These are phyloP conservation scores for Blastobotrys peoriensis DNA, from an alignment of 805 yeast species.

Conservation along the genomic window DNA sequence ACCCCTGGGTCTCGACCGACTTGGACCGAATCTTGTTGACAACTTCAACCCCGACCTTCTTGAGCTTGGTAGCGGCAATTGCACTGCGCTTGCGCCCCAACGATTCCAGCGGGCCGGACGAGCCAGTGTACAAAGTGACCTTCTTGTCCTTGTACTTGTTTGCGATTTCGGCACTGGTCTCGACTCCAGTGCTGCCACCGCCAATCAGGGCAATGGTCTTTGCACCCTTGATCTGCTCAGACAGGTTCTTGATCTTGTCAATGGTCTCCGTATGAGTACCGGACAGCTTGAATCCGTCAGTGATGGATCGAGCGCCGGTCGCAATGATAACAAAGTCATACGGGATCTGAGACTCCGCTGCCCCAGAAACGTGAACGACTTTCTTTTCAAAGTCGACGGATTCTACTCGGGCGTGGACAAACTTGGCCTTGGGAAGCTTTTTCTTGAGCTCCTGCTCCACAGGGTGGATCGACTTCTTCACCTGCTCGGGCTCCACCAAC, in stretches of 20 bases:
- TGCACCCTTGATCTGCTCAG: conserved; percentile 30
- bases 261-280: conserved; percentile 8
- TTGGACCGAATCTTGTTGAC: conserved; percentile 8
- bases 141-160: conserved; percentile 34
- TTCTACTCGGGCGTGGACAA: conserved; percentile 14
- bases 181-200: conserved; percentile 50
- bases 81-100: conserved; percentile 12
- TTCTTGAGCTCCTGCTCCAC: not conserved
- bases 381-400: conserved; percentile 12
- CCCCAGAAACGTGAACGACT: conserved; percentile 6
- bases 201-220: conserved; percentile 43
- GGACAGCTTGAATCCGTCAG: conserved; percentile 13
- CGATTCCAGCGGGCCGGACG: conserved; percentile 13
- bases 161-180: conserved; percentile 44
- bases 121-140: conserved; percentile 26
- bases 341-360: not conserved
- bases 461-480: conserved; percentile 2
- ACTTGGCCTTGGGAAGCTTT: conserved; percentile 2
- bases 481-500: conserved; percentile 12
- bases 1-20: conserved; percentile 4
- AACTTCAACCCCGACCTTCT: conserved; percentile 17
- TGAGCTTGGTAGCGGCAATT: conserved; percentile 14
- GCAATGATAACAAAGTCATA: conserved; percentile 19
- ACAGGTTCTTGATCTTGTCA: conserved; percentile 5
- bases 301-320: conserved; percentile 15